Evolutionary conservation across 768 basidiomycete species (phyloP).

Genomic region (Naganishia kalamii): DNA sequence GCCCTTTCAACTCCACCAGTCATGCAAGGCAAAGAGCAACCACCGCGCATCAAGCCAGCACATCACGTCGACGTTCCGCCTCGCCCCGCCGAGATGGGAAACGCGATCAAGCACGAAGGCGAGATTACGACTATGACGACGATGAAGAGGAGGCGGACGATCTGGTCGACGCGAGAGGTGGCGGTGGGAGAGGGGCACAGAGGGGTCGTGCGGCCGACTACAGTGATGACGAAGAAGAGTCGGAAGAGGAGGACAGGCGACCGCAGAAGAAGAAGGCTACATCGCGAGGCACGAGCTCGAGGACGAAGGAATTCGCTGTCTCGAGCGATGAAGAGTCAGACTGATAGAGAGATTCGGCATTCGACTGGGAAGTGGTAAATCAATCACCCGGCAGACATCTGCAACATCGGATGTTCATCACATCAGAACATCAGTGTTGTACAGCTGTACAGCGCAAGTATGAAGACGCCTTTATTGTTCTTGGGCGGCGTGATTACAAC

Average conservation of each 20-base stretch:
- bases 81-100: slow-evolving; percentile 32
- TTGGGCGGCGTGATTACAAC: background rate
- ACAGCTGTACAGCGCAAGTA: background rate
- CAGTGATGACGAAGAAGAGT: slow-evolving; percentile 59
- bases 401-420: too few species aligned
- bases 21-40: slow-evolving; percentile 9
- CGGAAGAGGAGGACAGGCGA: slow-evolving; percentile 52
- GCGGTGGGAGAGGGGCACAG: slow-evolving; percentile 26
- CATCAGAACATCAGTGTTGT: background rate
- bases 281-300: background rate
- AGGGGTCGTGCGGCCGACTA: background rate
- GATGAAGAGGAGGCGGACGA: slow-evolving; percentile 52
- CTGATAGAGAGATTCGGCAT: too few species aligned
- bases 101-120: slow-evolving; percentile 20
- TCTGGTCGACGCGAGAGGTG: slow-evolving; percentile 88
- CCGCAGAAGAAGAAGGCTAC: background rate
- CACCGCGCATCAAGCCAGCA: slow-evolving; percentile 19
- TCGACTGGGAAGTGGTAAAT: too few species aligned
- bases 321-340: background rate
- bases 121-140: slow-evolving; percentile 20
- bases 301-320: background rate
- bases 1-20: background rate
- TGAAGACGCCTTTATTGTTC: background rate
- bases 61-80: slow-evolving; percentile 20
- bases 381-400: too few species aligned